Percentiles rank a stretch among this genome's conserved stretches.
Evolutionary conservation across 345 rosid species (phyloP).

Genomic region (Arabis alpina): DNA sequence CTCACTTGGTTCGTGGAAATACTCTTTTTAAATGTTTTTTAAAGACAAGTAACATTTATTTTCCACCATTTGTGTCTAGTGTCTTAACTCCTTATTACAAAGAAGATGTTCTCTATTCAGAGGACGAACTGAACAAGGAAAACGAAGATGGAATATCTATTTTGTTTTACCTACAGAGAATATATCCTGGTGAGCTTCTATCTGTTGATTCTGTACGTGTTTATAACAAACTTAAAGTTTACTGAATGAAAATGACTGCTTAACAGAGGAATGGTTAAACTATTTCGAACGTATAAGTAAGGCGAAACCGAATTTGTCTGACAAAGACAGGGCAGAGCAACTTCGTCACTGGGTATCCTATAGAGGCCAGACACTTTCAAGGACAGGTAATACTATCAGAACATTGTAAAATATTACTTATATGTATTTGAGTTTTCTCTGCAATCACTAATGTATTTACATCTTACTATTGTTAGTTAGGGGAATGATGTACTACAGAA

Average conservation of each 20-base stretch:
- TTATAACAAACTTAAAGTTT: conserved; percentile 32
- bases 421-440: background rate
- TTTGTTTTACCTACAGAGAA: conserved; percentile 81
- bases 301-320: conserved; percentile 9
- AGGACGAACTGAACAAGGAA: conserved; percentile 74
- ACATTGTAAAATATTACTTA: conserved; percentile 22
- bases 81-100: conserved; percentile 91
- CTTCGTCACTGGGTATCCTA: conserved; percentile 87
- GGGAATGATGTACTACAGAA: conserved; percentile 96
- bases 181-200: conserved; percentile 79
- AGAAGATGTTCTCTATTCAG: conserved; percentile 88
- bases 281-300: conserved; percentile 61
- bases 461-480: conserved; percentile 62
- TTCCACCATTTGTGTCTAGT: conserved; percentile 49
- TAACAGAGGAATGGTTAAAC: conserved; percentile 88
- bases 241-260: conserved; percentile 27
- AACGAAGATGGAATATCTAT: conserved; percentile 92
- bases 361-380: conserved; percentile 92
- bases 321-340: conserved; percentile 50
- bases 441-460: conserved; percentile 12
- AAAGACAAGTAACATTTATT: conserved; percentile 35
- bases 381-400: conserved; percentile 69
- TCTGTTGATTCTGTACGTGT: conserved; percentile 16
- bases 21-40: conserved; percentile 13
- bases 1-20: conserved; percentile 10